Evolutionary conservation across 148 eudicot genomes (phyloP), one percentile per base, ranked within the genome.

Genomic region (Fagopyrum esculentum): DNA sequence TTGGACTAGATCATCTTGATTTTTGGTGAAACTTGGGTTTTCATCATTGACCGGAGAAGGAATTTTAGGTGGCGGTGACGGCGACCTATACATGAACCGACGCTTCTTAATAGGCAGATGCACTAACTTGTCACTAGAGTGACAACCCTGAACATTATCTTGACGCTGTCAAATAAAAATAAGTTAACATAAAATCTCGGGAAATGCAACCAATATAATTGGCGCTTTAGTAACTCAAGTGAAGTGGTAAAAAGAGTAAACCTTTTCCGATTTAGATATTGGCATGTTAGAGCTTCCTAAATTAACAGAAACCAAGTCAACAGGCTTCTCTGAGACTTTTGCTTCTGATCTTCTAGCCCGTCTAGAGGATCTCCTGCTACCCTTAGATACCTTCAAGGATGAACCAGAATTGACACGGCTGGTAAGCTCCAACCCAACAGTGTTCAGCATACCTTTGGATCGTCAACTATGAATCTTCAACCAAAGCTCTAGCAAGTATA

Each of bases 101-200:
- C 88, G 80, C 80, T 86, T 86, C 78, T 86, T 86, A 9, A 86
- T 83, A 9, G 88, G 88, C 29, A 86, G 69, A 71, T 81, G 80
- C 74, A 76, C 86, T 40, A 80, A 73, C 77, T 80, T 81, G 12
- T 79, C 82, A 74, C 71, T 71, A 22, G 78, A 86, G 69, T 75
- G 78, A 47, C 81, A 73, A 6, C 74, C 79, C 50, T 64, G 49
- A 71, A 73, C 60, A 47, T 81, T 29, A 60, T 59, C 80, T 50
- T 78, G 81, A 17, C 47, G 82, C 88, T 86, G 88, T 60, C 54
- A 73, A 46, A 75, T 12, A 77, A 13, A 51, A 61, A 48, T 1
- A 66, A 40, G n/a, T 66, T 4, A 15, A 66, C n/a, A 40, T 13
- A 59, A 6, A 66, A 13, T 22, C 2, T 66, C 46, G 43, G n/a